Percentiles rank a stretch among this genome's conserved stretches.
phyloP scores from a whole-genome alignment of 139 green algal species.

The Tetraselmis chui region DNA sequence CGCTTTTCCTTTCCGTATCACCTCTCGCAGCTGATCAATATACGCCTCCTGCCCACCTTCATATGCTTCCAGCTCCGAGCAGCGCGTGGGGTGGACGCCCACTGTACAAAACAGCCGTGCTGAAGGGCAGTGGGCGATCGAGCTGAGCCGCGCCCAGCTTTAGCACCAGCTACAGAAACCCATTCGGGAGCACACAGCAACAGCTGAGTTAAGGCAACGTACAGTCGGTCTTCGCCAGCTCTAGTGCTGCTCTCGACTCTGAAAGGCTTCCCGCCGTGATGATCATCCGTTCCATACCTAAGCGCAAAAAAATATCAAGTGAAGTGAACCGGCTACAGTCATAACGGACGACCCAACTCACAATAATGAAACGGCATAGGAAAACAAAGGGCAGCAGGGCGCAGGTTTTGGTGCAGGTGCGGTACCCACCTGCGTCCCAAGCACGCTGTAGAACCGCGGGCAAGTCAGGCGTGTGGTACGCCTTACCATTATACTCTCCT shows the following conservation, averaged over 20 bases:
- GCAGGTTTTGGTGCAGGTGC: background rate
- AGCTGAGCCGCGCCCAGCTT: background rate
- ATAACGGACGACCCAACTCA: background rate
- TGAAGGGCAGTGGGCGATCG: conserved; percentile 14
- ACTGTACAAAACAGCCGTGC: conserved; percentile 69
- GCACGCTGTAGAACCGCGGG: conserved; percentile 45
- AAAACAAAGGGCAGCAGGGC: background rate
- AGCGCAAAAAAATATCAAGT: background rate
- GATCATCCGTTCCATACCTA: conserved; percentile 53
- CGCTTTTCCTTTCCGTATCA: conserved; percentile 38
- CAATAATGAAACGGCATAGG: background rate
- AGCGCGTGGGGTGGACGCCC: conserved; percentile 81
- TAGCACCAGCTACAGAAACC: too few relatives aligned
- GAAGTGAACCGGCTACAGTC: too few relatives aligned
- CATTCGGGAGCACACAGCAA: too few relatives aligned
- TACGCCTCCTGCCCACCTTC: conserved; percentile 41
- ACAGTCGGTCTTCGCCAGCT: conserved; percentile 35
- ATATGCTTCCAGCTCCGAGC: conserved; percentile 56
- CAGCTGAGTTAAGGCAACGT: too few relatives aligned
- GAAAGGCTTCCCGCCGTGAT: conserved; percentile 59
- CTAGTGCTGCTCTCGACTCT: conserved; percentile 46
- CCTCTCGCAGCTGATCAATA: conserved; percentile 30
- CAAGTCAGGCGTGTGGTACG: conserved; percentile 54
- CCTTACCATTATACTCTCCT: conserved; percentile 59
- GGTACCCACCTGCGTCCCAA: conserved; percentile 32